Evolutionary conservation across 116 monocot genomes (phyloP).

Genomic region (Papilionanthe hybrid): DNA sequence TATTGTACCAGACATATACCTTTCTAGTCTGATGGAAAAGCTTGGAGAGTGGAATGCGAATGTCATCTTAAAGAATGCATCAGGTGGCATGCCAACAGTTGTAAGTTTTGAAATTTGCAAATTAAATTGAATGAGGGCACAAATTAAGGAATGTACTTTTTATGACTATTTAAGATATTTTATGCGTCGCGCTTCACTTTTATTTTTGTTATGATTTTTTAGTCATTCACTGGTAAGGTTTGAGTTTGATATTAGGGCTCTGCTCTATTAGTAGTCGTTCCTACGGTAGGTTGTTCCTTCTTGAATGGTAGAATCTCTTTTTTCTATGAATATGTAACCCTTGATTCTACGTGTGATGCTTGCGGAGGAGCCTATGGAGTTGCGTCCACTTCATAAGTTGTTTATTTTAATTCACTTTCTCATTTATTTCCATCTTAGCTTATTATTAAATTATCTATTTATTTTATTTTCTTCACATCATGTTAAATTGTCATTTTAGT

Average conservation of each 20-base stretch:
- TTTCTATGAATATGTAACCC: neutral
- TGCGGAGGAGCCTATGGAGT: neutral
- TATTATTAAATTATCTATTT: neutral
- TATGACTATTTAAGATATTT: neutral
- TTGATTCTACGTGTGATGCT: too few species aligned
- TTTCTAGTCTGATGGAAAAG: conserved; percentile 55
- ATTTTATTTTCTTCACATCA: neutral
- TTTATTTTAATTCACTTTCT: neutral
- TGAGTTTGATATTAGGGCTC: neutral
- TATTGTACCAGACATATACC: conserved; percentile 42
- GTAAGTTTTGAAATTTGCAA: conserved; percentile 43
- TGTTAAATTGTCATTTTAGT: neutral
- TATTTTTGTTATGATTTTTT: neutral
- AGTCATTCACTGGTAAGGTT: neutral
- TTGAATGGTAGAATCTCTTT: neutral
- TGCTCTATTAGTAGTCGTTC: neutral
- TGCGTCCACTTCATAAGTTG: neutral
- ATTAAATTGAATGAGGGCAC: neutral
- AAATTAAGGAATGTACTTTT: neutral
- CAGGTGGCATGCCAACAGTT: conserved; percentile 43
- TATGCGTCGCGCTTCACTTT: neutral
- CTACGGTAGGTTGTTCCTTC: neutral
- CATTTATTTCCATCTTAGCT: neutral
- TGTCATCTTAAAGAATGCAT: conserved; percentile 56
- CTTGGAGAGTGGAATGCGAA: conserved; percentile 55